Evolutionary conservation across 1,284 basidiomycete genomes (phyloP).

Genomic region (Cerrena zonata): DNA sequence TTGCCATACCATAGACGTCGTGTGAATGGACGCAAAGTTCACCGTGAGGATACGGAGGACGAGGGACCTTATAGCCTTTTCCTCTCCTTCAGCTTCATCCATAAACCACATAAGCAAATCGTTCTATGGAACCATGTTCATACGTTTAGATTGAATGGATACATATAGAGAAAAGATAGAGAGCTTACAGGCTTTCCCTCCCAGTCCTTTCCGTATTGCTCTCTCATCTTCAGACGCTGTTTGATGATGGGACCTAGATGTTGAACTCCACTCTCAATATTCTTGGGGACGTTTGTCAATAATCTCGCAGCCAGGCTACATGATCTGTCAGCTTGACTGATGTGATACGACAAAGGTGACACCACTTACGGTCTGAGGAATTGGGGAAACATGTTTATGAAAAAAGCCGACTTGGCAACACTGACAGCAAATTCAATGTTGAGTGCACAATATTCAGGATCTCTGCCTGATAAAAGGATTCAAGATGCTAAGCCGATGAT

Average conservation of each 20-base stretch:
- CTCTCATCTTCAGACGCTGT: conserved; percentile 15
- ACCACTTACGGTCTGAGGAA: conserved; percentile 35
- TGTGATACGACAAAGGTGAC: no score
- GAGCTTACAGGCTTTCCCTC: conserved; percentile 14
- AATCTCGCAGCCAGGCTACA: conserved; percentile 20
- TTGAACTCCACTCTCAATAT: conserved; percentile 17
- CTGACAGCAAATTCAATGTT: conserved; percentile 29
- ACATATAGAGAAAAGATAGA: not conserved
- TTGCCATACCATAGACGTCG: conserved; percentile 33
- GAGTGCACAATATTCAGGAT: conserved; percentile 30
- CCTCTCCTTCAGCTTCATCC: conserved; percentile 29
- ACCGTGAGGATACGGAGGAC: conserved; percentile 37
- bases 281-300: conserved; percentile 19
- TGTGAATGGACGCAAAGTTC: conserved; percentile 41
- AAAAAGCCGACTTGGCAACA: conserved; percentile 20
- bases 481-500: conserved; percentile 26
- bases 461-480: conserved; percentile 4
- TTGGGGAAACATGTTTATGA: conserved; percentile 32
- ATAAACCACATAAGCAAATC: conserved; percentile 45
- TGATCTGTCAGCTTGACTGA: conserved; percentile 12
- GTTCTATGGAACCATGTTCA: conserved; percentile 25
- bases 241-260: conserved; percentile 29
- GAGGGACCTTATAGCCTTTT: conserved; percentile 27
- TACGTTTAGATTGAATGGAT: conserved; percentile 11
- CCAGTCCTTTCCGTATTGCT: conserved; percentile 13